Evolutionary conservation across 2,329 filamentous ascomycete species (phyloP).

Genomic region (Fusarium sp.): DNA sequence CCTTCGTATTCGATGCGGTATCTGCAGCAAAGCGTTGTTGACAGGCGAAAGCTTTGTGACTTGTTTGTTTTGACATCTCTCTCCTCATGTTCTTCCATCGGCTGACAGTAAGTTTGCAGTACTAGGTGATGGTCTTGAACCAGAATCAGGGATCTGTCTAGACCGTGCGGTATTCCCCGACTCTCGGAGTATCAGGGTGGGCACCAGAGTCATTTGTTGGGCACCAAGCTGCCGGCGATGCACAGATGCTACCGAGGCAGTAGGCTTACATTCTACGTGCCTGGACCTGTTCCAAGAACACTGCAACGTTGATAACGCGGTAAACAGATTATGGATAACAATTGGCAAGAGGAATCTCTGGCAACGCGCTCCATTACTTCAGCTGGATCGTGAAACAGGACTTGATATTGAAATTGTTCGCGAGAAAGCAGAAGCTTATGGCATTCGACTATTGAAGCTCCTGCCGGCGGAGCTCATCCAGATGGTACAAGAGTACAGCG

Average conservation of each 20-base stretch:
- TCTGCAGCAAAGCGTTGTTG: not conserved
- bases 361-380: slow-evolving; percentile 1
- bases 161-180: not conserved
- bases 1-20: slow-evolving; percentile 5
- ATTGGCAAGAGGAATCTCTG: not conserved
- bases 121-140: not conserved
- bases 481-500: not conserved
- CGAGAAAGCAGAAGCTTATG: not conserved
- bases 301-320: not conserved
- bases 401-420: not conserved
- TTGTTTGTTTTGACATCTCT: not conserved
- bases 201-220: not conserved
- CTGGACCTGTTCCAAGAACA: not conserved
- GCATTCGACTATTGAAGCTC: not conserved
- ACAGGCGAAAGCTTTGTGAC: not conserved
- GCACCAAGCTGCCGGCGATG: not conserved
- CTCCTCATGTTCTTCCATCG: fast-evolving
- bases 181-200: not conserved
- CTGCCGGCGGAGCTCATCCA: slow-evolving; percentile 10
- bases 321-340: slow-evolving; percentile 5
- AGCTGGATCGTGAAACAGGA: not conserved
- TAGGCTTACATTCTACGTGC: not conserved
- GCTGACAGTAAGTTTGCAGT: not conserved
- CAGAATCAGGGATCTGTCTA: not conserved
- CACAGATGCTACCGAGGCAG: not conserved